A percentile compares a stretch with the other conserved stretches of the same genome.
Conservation (phyloP, 208 protist species). For the Leishmania tropica region DNA sequence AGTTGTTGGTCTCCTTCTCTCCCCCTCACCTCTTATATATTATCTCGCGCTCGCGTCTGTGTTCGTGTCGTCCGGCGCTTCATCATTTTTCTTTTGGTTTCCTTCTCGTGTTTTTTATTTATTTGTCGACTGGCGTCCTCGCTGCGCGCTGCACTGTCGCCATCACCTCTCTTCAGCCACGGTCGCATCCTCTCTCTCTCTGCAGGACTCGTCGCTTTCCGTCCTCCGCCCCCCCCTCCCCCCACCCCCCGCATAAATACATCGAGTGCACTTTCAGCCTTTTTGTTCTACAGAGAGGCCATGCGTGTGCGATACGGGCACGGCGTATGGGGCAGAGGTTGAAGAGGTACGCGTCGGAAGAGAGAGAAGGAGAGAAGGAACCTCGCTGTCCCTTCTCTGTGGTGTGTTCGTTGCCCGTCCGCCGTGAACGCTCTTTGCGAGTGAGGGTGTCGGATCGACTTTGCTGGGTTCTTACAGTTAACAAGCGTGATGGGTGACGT, state of each 20-base stretch:
- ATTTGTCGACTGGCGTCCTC: background rate
- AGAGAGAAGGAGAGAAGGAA: background rate
- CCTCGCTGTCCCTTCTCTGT: background rate
- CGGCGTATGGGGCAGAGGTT: background rate
- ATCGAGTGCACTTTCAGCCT: background rate
- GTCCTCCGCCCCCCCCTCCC: background rate
- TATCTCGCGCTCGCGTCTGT: background rate
- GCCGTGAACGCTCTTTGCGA: too few species aligned
- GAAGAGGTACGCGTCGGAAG: background rate
- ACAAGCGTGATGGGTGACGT: background rate
- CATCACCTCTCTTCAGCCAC: background rate
- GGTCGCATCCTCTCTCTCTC: background rate
- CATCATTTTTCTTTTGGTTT: background rate
- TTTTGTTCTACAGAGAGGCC: background rate
- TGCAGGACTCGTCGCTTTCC: background rate
- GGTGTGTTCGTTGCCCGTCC: background rate
- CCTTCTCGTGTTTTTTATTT: background rate
- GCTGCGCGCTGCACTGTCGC: background rate
- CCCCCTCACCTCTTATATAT: background rate
- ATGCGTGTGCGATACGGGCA: background rate
- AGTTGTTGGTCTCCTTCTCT: background rate
- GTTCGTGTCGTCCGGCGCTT: background rate
- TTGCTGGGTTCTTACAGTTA: background rate
- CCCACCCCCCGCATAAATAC: background rate
- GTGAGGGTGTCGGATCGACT: background rate